Base-by-base conservation (phyloP, 768 basidiomycete genomes). In the Tricholoma matsutake region DNA sequence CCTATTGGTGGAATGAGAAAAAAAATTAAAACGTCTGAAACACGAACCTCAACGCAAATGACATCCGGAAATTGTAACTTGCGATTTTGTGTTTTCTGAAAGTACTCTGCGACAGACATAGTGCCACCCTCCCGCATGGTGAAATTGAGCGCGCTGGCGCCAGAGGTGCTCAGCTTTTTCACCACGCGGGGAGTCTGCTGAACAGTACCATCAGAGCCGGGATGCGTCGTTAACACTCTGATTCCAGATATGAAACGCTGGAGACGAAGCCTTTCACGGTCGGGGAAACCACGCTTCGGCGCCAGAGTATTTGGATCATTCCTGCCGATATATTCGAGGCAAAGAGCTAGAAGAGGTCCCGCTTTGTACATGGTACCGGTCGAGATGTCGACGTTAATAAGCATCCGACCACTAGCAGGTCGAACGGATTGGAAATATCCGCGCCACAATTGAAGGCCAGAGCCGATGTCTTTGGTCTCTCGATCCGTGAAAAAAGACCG, bases 391-490 rank as follows among this genome's bases (percentile, higher is more conserved):
- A 90, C 79, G 56, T 91, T 90, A 69, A 90, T 81, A 14, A 75
- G 71, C 75, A 90, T 82, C 4, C 74, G 75, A 3, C 82, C 83
- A 34, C 82, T 79, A 0, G 81, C 86, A 14, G 88, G 88, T 14
- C 88, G 79, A 8, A 89, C 81, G 0, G 85, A 86, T 67, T 89
- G 88, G 71, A 89, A 90, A 60, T 89, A 90, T 0, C 88, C 88
- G 2, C 88, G 80, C 88, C 88, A 89, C 2, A 90, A 73, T 11
- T 82, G 76, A 5, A 90, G 76, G 1, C 88, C 88, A 18, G 56
- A 45, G 28, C 78, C 78, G 11, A 80, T 76, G 61, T 78, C 75
- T 63, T 79, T 83, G 10, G 76, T 80, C 64, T 86, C 88, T 1
- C 71, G 70, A 43, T 83, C 72, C 0, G 88, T 89, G 67, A 87